Evolutionary conservation across 2,329 filamentous ascomycete species (phyloP), one percentile per base, ranked within the genome.

Genomic region (Polytolypa hystricis): DNA sequence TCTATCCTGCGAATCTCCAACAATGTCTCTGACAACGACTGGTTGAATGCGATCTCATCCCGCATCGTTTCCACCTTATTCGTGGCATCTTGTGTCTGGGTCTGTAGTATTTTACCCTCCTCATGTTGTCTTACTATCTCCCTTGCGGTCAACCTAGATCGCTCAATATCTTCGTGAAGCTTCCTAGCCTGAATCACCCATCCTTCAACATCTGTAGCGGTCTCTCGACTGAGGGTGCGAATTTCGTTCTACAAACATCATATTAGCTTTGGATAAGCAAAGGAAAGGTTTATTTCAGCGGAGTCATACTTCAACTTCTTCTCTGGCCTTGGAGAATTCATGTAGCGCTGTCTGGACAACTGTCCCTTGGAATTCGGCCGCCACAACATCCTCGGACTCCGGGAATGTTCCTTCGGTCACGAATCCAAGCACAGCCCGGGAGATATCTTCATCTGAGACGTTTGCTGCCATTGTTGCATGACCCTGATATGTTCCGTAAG

Each of bases 141-240:
- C 51, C 79, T 79, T 15, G 89, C 86, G 23, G 86, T 78, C 11
- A 74, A 71, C 50, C 84, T 80, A 16, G 85, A 89, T 31, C 76
- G 74, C 50, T 84, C 76, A 46, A 95, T 89, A 53, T 95, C 89
- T 43, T 79, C 74, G 56, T 93, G 84, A 5, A 95, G 73, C 35
- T 79, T 76, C 58, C 84, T 84, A 32, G 87, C 85, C 57, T 91
- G 84, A 35, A 70, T 65, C 39, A 93, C 83, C 89, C 89, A 96
- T 35, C 79, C 74, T 53, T 85, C 81, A 34, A 94, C 81, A 51
- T 93, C 81, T 26, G 79, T 74, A 39, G 79, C 81, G 12, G 78
- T 81, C 46, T 85, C 77, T 52, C 77, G 74, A 58, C 87, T 93
- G 43, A 91, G 74, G 15, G 66, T 59, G 45, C 79, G 80, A 40